Conservation (phyloP, 2,329 filamentous ascomycete species). For the Periglandula ipomoeae region DNA sequence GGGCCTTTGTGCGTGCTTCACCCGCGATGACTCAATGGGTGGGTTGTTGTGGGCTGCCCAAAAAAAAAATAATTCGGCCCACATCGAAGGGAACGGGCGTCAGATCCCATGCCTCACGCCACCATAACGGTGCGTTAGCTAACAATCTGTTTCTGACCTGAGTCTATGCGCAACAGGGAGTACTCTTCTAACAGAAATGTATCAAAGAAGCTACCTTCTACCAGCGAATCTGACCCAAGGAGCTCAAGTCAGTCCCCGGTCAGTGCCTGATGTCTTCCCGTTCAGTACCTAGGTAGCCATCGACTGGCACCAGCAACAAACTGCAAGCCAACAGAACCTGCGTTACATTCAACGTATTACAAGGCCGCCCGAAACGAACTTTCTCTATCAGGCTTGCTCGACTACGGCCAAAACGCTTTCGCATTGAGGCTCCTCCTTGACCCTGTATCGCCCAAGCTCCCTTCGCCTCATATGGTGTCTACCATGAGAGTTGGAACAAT, state of each 20-base stretch:
- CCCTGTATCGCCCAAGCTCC: not conserved
- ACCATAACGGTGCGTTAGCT: not conserved
- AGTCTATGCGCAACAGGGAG: not conserved
- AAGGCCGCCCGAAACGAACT: too few relatives aligned
- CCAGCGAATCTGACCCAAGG: too few relatives aligned
- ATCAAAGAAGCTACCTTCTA: too few relatives aligned
- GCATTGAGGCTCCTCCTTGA: not conserved
- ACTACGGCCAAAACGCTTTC: too few relatives aligned
- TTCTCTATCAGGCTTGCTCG: too few relatives aligned
- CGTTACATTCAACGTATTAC: too few relatives aligned
- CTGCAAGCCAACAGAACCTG: too few relatives aligned
- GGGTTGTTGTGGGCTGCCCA: not conserved
- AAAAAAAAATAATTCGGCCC: not conserved
- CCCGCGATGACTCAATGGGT: conserved; percentile 3
- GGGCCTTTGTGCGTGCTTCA: conserved; percentile 1
- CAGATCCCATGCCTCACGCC: too few relatives aligned
- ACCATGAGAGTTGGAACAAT: conserved; percentile 11
- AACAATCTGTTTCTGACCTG: not conserved
- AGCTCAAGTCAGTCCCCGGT: too few relatives aligned
- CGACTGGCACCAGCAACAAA: too few relatives aligned
- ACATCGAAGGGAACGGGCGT: not conserved
- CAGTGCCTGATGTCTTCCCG: too few relatives aligned
- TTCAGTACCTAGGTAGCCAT: too few relatives aligned
- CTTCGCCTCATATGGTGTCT: not conserved
- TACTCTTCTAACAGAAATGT: not conserved